These are phyloP conservation scores for Lepraria neglecta DNA, from an alignment of 495 filamentous ascomycete species.

Conservation along the genomic window DNA sequence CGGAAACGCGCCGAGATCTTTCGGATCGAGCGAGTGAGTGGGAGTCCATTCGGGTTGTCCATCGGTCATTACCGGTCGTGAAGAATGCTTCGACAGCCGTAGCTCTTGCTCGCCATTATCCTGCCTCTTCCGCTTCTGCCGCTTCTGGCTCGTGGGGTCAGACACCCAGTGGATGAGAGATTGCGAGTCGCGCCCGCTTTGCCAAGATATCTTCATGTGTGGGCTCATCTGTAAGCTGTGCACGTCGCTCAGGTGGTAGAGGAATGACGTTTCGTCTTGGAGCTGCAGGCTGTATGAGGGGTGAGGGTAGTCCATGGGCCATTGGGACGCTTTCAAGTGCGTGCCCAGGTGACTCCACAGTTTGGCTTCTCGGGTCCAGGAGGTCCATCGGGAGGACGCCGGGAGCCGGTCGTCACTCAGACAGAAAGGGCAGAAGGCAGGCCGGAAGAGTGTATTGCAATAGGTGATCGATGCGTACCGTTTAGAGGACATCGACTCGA, in stretches of 20 bases:
- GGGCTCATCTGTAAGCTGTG: slow-evolving; percentile 12
- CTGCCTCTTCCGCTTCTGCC: too few species aligned
- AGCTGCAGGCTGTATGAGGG: slow-evolving; percentile 8
- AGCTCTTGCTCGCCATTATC: too few species aligned
- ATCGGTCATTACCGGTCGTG: too few species aligned
- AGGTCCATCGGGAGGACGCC: slow-evolving; percentile 4
- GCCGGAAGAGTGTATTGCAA: not conserved
- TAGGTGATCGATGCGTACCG: not conserved
- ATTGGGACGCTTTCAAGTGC: slow-evolving; percentile 5
- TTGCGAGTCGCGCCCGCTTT: too few species aligned
- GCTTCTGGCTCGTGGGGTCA: too few species aligned
- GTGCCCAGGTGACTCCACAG: not conserved
- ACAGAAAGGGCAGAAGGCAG: not conserved
- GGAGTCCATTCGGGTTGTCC: too few species aligned
- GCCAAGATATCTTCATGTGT: too few species aligned
- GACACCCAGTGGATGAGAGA: too few species aligned
- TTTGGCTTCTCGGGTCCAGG: slow-evolving; percentile 10
- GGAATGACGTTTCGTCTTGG: not conserved
- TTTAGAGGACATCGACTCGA: not conserved
- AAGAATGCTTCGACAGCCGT: too few species aligned
- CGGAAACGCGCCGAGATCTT: too few species aligned
- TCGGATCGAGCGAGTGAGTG: too few species aligned
- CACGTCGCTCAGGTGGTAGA: slow-evolving; percentile 1
- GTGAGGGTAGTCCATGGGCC: slow-evolving; percentile 6
- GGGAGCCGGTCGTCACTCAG: not conserved